Evolutionary conservation across 805 yeast genomes (phyloP).

Genomic region (Hagleromyces aurorensis): DNA sequence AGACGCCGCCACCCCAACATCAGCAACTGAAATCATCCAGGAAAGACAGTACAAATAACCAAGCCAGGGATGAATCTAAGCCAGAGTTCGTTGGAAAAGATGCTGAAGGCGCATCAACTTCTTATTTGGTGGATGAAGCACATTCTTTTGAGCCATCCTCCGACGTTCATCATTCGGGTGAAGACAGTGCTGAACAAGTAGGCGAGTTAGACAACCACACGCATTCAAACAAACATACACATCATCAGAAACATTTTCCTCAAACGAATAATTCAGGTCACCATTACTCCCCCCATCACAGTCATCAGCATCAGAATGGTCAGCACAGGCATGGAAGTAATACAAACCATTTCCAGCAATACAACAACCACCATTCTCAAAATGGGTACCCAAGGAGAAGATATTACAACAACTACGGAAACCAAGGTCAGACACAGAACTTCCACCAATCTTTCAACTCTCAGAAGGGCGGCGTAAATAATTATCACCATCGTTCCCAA

Average conservation of each 20-base stretch:
- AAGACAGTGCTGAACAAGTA: too few relatives aligned
- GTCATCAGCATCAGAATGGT: slow-evolving; percentile 1
- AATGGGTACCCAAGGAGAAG: slow-evolving; percentile 19
- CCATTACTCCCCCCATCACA: slow-evolving; percentile 4
- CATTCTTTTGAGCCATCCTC: too few relatives aligned
- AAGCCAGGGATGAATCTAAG: too few relatives aligned
- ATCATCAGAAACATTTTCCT: too few relatives aligned
- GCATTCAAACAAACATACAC: too few relatives aligned
- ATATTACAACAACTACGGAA: slow-evolving; percentile 13
- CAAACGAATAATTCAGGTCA: too few relatives aligned
- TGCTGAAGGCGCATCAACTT: too few relatives aligned
- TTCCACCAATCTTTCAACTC: slow-evolving; percentile 10
- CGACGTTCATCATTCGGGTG: too few relatives aligned
- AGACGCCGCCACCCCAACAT: slow-evolving; percentile 4
- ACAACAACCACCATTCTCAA: slow-evolving; percentile 7
- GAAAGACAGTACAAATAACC: too few relatives aligned
- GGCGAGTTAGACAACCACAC: too few relatives aligned
- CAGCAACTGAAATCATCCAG: slow-evolving; percentile 6
- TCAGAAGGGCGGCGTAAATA: slow-evolving; percentile 3
- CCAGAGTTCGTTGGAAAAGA: too few relatives aligned
- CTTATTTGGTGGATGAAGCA: too few relatives aligned
- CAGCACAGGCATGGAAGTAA: slow-evolving; percentile 2
- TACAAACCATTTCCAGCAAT: slow-evolving; percentile 8
- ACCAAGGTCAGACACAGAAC: slow-evolving; percentile 5
- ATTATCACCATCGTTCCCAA: slow-evolving; percentile 2